Evolutionary conservation across 2,329 filamentous ascomycete species (phyloP), one percentile per base, ranked within the genome.

Genomic region (Fusarium anguioides): DNA sequence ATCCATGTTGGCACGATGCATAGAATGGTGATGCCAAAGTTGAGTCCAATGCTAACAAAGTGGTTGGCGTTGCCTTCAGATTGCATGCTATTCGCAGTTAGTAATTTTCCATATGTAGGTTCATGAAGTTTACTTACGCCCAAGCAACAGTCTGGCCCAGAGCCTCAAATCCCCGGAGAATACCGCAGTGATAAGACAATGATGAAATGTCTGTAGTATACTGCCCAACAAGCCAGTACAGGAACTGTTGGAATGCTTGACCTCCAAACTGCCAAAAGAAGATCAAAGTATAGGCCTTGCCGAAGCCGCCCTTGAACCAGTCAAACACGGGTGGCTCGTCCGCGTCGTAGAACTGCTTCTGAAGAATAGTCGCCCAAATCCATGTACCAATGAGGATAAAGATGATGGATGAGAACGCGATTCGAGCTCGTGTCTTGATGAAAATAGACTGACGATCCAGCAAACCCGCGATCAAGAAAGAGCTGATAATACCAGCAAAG

Each of bases 201-300:
- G 58, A 61, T 0, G 58, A 61, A 0, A 61, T 21, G 1, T 61
- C 58, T 3, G 56, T 61, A 1, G 58, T 61, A 4, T 61, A 61
- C 8, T 61, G 58, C 14, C 58, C 58, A 6, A 61, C 18, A 8
- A 61, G 56, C 58, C 58, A 61, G 24, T 61, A 61, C n/a, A 61
- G 31, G 8, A 61, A 61, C 10, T 61, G 58, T 5, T 61, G 58
- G 47, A 69, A 69, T 0, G 66, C 66, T 17, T 69, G 66, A 0
- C 66, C 66, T 4, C 61, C 66, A 5, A 69, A 69, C 2, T 69
- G 58, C 66, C 66, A 69, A 58, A 69, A 69, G 18, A 69, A 69
- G 11, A 69, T 62, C 1, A 69, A 20, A 14, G 62, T 36, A 20
- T 69, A 69, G 2, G 66, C 26, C 35, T 66, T 66, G 33, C 62